A percentile compares a stretch with the other conserved stretches of the same genome.
phyloP scores from a whole-genome alignment of 2,329 filamentous ascomycete species.

The Sphaerulina musiva region DNA sequence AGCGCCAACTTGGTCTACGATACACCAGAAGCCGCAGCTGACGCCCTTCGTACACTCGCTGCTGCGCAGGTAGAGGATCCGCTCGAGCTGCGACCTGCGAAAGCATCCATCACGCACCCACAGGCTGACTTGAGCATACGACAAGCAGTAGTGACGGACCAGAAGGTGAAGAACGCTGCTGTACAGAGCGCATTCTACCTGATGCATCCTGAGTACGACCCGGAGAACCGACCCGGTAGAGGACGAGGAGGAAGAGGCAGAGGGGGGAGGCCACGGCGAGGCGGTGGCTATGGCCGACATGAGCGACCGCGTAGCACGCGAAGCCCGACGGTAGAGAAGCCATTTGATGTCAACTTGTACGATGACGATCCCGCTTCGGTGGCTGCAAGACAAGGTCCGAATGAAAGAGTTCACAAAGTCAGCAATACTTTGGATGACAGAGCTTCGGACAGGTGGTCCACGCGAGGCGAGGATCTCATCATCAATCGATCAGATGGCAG shows the following conservation, averaged over 20 bases:
- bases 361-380: slow-evolving; percentile 54
- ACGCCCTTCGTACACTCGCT: slow-evolving; percentile 49
- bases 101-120: slow-evolving; percentile 56
- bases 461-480: slow-evolving; percentile 31
- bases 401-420: slow-evolving; percentile 7
- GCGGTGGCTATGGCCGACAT: slow-evolving; percentile 53
- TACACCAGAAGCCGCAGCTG: slow-evolving; percentile 46
- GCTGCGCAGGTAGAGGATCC: slow-evolving; percentile 31
- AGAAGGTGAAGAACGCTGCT: slow-evolving; percentile 71
- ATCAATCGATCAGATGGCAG: slow-evolving; percentile 37
- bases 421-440: slow-evolving; percentile 3
- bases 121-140: slow-evolving; percentile 66
- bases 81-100: slow-evolving; percentile 63
- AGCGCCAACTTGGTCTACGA: slow-evolving; percentile 81
- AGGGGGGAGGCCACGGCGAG: slow-evolving; percentile 38
- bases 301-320: slow-evolving; percentile 35
- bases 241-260: slow-evolving; percentile 26
- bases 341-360: slow-evolving; percentile 73
- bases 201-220: slow-evolving; percentile 82
- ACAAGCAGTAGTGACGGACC: slow-evolving; percentile 66
- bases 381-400: slow-evolving; percentile 4
- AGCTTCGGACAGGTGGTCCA: slow-evolving; percentile 7
- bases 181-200: slow-evolving; percentile 86
- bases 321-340: slow-evolving; percentile 30
- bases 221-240: slow-evolving; percentile 59